Conservation (phyloP, 2,329 filamentous ascomycete genomes). For the Aspergillus ibericus region DNA sequence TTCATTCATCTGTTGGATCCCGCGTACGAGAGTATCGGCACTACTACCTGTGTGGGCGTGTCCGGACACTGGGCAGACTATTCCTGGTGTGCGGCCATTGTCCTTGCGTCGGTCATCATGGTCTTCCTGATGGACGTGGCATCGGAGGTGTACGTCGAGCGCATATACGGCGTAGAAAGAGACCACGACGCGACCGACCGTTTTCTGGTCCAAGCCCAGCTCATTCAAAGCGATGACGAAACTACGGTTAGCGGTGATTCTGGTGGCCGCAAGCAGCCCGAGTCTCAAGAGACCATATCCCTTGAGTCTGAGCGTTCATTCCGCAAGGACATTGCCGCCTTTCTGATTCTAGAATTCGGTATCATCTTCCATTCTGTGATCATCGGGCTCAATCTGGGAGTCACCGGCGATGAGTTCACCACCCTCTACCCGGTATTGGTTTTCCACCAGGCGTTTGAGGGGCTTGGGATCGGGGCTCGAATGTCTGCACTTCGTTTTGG, state of each 20-base stretch:
- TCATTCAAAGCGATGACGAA: not conserved
- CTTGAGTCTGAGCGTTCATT: conserved; percentile 30
- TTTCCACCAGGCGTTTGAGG: conserved; percentile 65
- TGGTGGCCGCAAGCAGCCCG: not conserved
- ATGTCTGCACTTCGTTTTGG: conserved; percentile 58
- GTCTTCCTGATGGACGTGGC: conserved; percentile 55
- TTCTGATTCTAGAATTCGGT: conserved; percentile 56
- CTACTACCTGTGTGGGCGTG: conserved; percentile 53
- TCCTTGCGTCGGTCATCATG: conserved; percentile 48
- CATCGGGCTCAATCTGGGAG: conserved; percentile 62
- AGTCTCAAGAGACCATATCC: conserved; percentile 5
- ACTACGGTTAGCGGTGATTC: not conserved
- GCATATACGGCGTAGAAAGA: conserved; percentile 45
- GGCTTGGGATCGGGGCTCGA: conserved; percentile 61
- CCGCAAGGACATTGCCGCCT: conserved; percentile 39
- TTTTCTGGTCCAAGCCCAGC: not conserved
- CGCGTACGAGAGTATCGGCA: conserved; percentile 47
- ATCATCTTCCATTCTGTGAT: conserved; percentile 65
- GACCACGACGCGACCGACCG: conserved; percentile 14
- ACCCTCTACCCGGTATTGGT: conserved; percentile 61
- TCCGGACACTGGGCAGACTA: conserved; percentile 55
- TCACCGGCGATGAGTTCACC: conserved; percentile 56
- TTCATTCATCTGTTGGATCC: conserved; percentile 52
- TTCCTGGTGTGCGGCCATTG: conserved; percentile 55
- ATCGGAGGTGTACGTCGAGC: conserved; percentile 52